phyloP scores from a whole-genome alignment of 768 basidiomycete species.

The Amanita phalloides region DNA sequence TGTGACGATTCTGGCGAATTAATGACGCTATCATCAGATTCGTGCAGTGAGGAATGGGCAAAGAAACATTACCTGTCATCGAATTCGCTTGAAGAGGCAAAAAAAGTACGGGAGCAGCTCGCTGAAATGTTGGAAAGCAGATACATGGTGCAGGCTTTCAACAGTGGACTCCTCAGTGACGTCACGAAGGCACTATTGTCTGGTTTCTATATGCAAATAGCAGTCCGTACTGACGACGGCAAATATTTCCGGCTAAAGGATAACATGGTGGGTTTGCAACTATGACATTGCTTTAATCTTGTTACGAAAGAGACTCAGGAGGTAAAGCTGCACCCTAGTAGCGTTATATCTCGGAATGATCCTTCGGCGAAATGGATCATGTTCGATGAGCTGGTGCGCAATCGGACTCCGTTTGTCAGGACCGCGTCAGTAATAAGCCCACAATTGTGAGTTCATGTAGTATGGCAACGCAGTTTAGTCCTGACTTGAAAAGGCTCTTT shows the following conservation, averaged over 20 bases:
- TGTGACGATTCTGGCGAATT: background rate
- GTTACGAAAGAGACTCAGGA: background rate
- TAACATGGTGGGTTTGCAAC: slow-evolving; percentile 46
- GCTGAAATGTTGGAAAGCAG: slow-evolving; percentile 48
- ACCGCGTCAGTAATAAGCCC: slow-evolving; percentile 69
- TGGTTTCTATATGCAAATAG: slow-evolving; percentile 91
- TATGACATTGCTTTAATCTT: slow-evolving; percentile 26
- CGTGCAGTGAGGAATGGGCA: slow-evolving; percentile 66
- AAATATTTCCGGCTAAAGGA: slow-evolving; percentile 80
- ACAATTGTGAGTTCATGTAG: slow-evolving; percentile 44
- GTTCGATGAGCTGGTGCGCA: slow-evolving; percentile 83
- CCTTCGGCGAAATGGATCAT: slow-evolving; percentile 77
- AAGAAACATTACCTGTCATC: slow-evolving; percentile 73
- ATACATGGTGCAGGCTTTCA: background rate
- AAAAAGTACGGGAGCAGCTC: slow-evolving; percentile 78
- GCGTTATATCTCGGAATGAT: slow-evolving; percentile 61
- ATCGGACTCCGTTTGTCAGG: slow-evolving; percentile 66
- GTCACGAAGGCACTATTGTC: slow-evolving; percentile 42
- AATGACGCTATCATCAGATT: slow-evolving; percentile 28
- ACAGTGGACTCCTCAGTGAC: background rate
- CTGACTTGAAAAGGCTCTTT: background rate
- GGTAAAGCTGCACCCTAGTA: slow-evolving; percentile 32
- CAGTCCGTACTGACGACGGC: slow-evolving; percentile 74
- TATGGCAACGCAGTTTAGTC: background rate
- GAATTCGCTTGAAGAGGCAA: slow-evolving; percentile 69